Evolutionary conservation across 805 yeast genomes (phyloP).

Genomic region (Candida xiaguanensis): DNA sequence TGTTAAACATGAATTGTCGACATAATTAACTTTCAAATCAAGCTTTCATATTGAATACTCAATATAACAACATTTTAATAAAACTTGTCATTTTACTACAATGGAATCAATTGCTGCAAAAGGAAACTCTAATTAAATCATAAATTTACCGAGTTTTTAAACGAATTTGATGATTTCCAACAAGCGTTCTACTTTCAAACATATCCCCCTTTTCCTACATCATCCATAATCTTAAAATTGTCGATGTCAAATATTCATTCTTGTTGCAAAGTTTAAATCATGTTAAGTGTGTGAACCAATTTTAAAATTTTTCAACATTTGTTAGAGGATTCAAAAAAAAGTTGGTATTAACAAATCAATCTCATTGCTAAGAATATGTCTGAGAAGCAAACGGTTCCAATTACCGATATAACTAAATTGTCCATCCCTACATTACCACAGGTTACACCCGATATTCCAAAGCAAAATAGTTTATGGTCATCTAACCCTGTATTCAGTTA

Average conservation of each 20-base stretch:
- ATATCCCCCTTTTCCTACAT: too few species aligned
- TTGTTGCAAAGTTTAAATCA: background rate
- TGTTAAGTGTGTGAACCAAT: conserved; percentile 3
- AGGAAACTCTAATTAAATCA: too few species aligned
- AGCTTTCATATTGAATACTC: too few species aligned
- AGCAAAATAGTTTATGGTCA: conserved; percentile 64
- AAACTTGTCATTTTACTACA: too few species aligned
- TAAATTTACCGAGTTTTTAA: too few species aligned
- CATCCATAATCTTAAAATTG: background rate
- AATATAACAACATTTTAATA: too few species aligned
- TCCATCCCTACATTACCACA: conserved; percentile 56
- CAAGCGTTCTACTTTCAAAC: too few species aligned
- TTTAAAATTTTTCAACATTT: conserved; percentile 7
- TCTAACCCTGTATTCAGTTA: conserved; percentile 80
- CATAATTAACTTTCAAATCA: too few species aligned
- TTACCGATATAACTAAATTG: conserved; percentile 54
- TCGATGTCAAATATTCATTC: too few species aligned
- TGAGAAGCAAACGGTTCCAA: conserved; percentile 4
- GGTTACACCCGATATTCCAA: conserved; percentile 50
- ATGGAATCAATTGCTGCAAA: too few species aligned
- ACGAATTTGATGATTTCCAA: too few species aligned
- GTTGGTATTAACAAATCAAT: background rate
- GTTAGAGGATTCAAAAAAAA: background rate
- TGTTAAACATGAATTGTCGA: too few species aligned
- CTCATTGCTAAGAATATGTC: conserved; percentile 3